Base-by-base conservation (phyloP, 2,329 filamentous ascomycete genomes). In the Clarireedia hainanense region DNA sequence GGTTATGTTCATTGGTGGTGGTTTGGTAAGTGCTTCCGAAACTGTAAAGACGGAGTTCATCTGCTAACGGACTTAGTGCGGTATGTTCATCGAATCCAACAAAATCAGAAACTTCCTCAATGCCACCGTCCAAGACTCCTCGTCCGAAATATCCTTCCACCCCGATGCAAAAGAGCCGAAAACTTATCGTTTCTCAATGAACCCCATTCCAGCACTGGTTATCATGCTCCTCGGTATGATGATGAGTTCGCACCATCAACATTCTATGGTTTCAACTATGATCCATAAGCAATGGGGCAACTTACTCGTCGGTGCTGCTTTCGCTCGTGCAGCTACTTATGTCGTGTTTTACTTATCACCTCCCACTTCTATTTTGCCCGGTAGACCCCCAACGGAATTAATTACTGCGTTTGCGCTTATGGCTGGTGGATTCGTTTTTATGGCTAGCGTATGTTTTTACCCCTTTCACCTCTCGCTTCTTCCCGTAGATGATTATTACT, bases 201-300 rank as follows among this genome's bases (percentile, higher is more conserved):
- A 97, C 70, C 92, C 91, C 0, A 81, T 97, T 63, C 94, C 92
- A 0, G 89, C 85, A 0, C 76, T 97, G 4, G 81, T 96, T 49
- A 92, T 97, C 62, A 76, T 96, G 57, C 76, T 96, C 0, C 77
- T 96, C 1, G 94, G 94, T 36, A 81, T 91, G 69, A 94, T 96
- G 88, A 97, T 97, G 92, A 87, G 87, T 67, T 90, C 88, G 26
- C 92, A 97, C 71, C 89, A 92, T 57, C 67, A 70, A 58, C 70
- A 76, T 27, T 88, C 84, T 58, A 89, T 90, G 85, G 79, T 91
- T 47, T 92, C 90, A 9, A 89, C 84, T 63, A 96, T 94, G 89
- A 81, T 97, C 49, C 92, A 97, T 73, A 86, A 86, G 68, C 91
- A 96, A 71, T 97, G 92, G 92, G 92, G 92, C 26, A 84, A 84